Percentiles rank a stretch among this genome's conserved stretches.
phyloP scores from a whole-genome alignment of 192 early-diverging fungal genomes.

The Phlyctochytrium arcticum region DNA sequence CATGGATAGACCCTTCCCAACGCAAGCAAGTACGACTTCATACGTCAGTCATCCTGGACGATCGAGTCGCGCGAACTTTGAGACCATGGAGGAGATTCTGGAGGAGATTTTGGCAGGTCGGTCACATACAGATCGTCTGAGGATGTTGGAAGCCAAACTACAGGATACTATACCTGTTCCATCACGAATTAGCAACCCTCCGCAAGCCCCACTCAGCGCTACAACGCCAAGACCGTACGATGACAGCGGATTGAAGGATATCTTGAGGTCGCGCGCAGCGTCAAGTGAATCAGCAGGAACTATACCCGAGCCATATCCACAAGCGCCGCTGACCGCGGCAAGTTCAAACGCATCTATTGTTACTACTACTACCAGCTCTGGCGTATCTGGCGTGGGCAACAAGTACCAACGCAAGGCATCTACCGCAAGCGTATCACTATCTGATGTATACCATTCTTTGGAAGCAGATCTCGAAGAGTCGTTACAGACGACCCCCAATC shows the following conservation, averaged over 20 bases:
- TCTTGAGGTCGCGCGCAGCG: neutral
- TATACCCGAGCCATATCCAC: too few relatives aligned
- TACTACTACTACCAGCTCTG: too few relatives aligned
- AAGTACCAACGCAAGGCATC: neutral
- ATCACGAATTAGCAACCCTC: neutral
- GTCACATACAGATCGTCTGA: constrained; percentile 13
- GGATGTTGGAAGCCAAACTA: constrained; percentile 5
- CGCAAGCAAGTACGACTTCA: too few relatives aligned
- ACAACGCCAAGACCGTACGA: constrained; percentile 14
- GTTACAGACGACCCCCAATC: neutral
- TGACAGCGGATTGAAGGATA: constrained; percentile 21
- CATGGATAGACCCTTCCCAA: too few relatives aligned
- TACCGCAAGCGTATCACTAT: constrained; percentile 6
- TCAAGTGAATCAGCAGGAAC: neutral
- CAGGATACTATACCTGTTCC: constrained; percentile 5
- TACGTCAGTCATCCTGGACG: neutral
- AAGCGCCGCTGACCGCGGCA: too few relatives aligned
- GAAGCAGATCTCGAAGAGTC: constrained; percentile 12
- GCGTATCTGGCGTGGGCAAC: too few relatives aligned
- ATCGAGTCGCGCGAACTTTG: constrained; percentile 16
- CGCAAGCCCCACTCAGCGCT: neutral
- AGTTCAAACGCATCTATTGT: too few relatives aligned
- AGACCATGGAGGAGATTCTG: constrained; percentile 34
- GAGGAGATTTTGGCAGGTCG: constrained; percentile 33
- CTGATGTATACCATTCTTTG: neutral